Base-by-base conservation (phyloP, 805 yeast species). In the Ogataea degrootiae region DNA sequence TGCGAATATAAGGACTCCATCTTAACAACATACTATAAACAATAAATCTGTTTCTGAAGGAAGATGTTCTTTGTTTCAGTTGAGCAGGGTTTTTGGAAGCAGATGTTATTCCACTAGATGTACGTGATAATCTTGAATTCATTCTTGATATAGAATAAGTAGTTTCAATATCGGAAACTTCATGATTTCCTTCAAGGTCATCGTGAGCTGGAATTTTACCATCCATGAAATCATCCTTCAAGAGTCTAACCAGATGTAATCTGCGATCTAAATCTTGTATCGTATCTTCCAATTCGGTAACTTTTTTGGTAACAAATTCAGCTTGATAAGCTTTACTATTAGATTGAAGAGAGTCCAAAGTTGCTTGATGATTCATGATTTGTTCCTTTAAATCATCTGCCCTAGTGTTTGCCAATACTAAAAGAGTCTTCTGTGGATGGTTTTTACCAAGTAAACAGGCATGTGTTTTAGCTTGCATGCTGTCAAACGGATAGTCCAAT, bases 1-100 rank as follows among this genome's bases (percentile, higher is more conserved):
- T 79, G 47, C 95, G 71, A 5, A 83, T 74, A 6, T 69, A 62
- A 49, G 86, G 82, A 60, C 86, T 83, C 96, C 97, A 90, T 54
- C 80, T 82, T 55, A 89, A 62, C 55, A 82, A 77, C 63, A 88
- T 74, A 50, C 85, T 82, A 59, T 89, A 94, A 34, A 90, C 70
- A 51, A 85, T 81, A 61, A 85, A 90, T 44, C 92, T 70, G 59
- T 92, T 90, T 50, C 76, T 49, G 41, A 54, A 65, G 8, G 61
- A 55, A 1, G 67, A 62, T 2, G 54, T 26, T 23, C 50, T 51
- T 70, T 66, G 75, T 74, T 60, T 57, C 4, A 51, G 53, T 75
- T 59, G 57, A 6, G 51, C 51, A 6, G 53, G 49, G 12, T 50
- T 34, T 7, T 46, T 42, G 26, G 52, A 46, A 8, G 33, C 35